A percentile compares a stretch with the other conserved stretches of the same genome.
These are phyloP conservation scores for Thelonectria blattea DNA, from an alignment of 2,329 filamentous ascomycete genomes.

Conservation along the genomic window DNA sequence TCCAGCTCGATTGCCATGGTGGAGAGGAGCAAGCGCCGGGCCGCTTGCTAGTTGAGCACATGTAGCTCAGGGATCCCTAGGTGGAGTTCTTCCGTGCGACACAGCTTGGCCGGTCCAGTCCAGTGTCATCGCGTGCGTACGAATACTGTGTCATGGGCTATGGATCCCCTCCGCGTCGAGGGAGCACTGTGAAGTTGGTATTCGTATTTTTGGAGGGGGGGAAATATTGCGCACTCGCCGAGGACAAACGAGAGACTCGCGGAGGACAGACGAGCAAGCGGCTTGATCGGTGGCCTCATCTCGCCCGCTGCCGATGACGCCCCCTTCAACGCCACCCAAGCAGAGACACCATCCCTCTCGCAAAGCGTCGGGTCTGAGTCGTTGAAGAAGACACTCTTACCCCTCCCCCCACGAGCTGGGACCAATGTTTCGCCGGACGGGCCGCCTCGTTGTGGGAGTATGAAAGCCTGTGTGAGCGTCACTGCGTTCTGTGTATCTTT, in stretches of 20 bases:
- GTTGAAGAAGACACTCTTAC: conserved; percentile 7
- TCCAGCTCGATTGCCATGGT: conserved; percentile 19
- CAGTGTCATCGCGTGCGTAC: conserved; percentile 1
- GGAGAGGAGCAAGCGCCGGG: conserved; percentile 20
- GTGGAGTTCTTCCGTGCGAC: conserved; percentile 23
- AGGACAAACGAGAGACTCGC: background rate
- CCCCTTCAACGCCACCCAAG: conserved; percentile 16
- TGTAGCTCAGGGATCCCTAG: conserved; percentile 24
- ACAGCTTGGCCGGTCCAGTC: conserved; percentile 14
- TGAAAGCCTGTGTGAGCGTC: background rate
- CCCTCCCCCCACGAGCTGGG: conserved; percentile 24
- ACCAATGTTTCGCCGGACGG: conserved; percentile 30
- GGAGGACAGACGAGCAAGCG: background rate
- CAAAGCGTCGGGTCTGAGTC: conserved; percentile 7
- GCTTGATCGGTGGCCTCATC: conserved; percentile 6
- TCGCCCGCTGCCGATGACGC: conserved; percentile 16
- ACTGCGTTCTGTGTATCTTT: conserved; percentile 1
- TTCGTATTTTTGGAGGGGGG: background rate
- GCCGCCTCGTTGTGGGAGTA: conserved; percentile 1
- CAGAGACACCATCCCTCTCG: conserved; percentile 17
- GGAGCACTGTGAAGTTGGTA: background rate
- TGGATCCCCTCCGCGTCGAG: conserved; percentile 9
- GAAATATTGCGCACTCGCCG: conserved; percentile 3
- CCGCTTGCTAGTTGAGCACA: conserved; percentile 18
- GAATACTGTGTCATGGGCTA: background rate